Evolutionary conservation across 169 alveolate genomes (phyloP), one percentile per base, ranked within the genome.

Genomic region (Cryptosporidium sp.): DNA sequence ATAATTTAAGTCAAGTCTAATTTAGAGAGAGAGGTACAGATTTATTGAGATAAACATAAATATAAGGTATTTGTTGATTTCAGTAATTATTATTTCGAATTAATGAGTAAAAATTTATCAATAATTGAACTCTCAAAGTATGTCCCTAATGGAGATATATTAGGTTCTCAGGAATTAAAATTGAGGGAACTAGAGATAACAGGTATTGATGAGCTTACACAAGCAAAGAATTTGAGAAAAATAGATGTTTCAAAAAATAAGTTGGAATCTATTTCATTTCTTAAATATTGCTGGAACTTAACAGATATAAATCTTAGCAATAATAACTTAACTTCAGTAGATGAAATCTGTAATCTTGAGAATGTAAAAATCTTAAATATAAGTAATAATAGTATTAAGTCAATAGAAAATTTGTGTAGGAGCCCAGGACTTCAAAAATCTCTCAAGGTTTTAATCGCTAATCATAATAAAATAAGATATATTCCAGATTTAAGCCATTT

Each of bases 391-490:
- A 42, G 42, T 39, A 62, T 80, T 8, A 80, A 29, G 39, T 80
- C 89, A 3, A 44, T 80, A n/a, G 89, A 80, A 12, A 31, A 67
- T 29, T 42, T 80, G 4, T 80, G 56, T 31, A 80, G 33, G 26
- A 62, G 75, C 42, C 44, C 69, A n/a, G 75, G 75, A 1, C 58
- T 80, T 16, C 45, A 29, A 4, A 80, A 62, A n/a, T 80, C 89
- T 12, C 68, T 80, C 8, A 80, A 80, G 23, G 89, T 80, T 42
- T 80, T 80, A 48, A 80, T 80, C 16, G 89, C 89, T 10, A 80
- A 80, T 60, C 56, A 80, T 65, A 80, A 80, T 44, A 42, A 80
- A 10, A 80, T 80, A 23, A 62, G 58, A 26, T 42, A 65, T 45
- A 65, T 80, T 61, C 89, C 89, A 9, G 89, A 80, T 26, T n/a